Evolutionary conservation across 176 grass and related monocot genomes (phyloP).

Genomic region (Ensete ventricosum): DNA sequence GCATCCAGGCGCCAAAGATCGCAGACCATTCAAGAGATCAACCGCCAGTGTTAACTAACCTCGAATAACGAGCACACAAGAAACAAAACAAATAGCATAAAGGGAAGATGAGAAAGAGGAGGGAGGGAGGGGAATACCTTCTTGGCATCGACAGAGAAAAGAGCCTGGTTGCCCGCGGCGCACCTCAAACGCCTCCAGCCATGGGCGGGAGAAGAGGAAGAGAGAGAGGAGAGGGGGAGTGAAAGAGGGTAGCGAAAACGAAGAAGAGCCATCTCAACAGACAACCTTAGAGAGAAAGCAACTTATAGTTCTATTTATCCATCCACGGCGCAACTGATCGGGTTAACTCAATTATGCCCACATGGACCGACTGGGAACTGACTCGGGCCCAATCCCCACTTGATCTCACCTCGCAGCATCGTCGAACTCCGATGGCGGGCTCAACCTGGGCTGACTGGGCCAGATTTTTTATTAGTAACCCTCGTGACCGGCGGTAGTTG

Average conservation of each 20-base stretch:
- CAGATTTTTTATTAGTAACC: too few species aligned
- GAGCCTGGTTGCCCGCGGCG: not conserved
- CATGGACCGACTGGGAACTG: too few species aligned
- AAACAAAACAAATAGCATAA: not conserved
- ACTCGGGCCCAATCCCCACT: too few species aligned
- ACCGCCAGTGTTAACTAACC: not conserved
- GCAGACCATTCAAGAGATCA: not conserved
- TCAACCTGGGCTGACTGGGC: too few species aligned
- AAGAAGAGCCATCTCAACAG: not conserved
- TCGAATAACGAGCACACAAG: not conserved
- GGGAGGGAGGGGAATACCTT: not conserved
- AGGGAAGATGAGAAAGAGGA: too few species aligned
- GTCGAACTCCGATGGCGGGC: too few species aligned
- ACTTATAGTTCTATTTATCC: too few species aligned
- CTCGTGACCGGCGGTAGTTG: too few species aligned
- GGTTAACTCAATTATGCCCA: too few species aligned
- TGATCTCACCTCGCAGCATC: too few species aligned
- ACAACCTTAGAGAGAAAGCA: too few species aligned
- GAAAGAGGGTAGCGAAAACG: not conserved
- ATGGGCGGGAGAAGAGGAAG: not conserved
- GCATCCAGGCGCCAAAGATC: not conserved
- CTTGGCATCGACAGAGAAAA: not conserved
- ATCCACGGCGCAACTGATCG: too few species aligned
- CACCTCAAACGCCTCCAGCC: not conserved
- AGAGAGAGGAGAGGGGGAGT: not conserved